Evolutionary conservation across 2,329 filamentous ascomycete species (phyloP).

Genomic region (Daldinia sp.): DNA sequence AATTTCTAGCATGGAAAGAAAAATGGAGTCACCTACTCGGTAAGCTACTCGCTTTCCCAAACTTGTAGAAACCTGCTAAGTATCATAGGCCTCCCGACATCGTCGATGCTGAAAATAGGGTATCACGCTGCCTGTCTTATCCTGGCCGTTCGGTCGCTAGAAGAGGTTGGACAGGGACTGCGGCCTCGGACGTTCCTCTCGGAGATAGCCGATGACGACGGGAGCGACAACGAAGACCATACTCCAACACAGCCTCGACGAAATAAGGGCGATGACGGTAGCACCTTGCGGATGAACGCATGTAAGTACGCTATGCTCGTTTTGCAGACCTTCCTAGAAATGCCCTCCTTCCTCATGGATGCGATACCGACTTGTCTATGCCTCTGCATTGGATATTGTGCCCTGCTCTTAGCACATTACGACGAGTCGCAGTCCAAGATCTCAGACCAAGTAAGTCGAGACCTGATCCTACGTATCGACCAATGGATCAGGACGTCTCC

Average conservation of each 20-base stretch:
- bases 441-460: conserved; percentile 46
- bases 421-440: conserved; percentile 50
- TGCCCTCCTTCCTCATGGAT: conserved; percentile 50
- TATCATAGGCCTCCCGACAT: conserved; percentile 49
- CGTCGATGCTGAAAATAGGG: conserved; percentile 52
- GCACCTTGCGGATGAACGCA: conserved; percentile 44
- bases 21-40: conserved; percentile 53
- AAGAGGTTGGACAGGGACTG: conserved; percentile 50
- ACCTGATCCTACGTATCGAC: conserved; percentile 49
- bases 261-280: conserved; percentile 29
- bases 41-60: conserved; percentile 34
- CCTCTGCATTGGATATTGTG: conserved; percentile 52
- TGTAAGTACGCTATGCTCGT: conserved; percentile 50
- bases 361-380: conserved; percentile 49
- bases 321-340: conserved; percentile 51
- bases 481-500: conserved; percentile 50
- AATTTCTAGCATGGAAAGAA: conserved; percentile 52
- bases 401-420: conserved; percentile 51
- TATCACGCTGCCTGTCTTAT: conserved; percentile 54
- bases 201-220: conserved; percentile 36
- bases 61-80: conserved; percentile 7
- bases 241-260: conserved; percentile 18
- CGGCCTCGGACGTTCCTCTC: conserved; percentile 49
- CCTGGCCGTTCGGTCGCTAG: conserved; percentile 49
- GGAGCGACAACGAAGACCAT: conserved; percentile 34